Evolutionary conservation across 192 early-diverging fungal genomes (phyloP).

Genomic region (Coemansia javaensis): DNA sequence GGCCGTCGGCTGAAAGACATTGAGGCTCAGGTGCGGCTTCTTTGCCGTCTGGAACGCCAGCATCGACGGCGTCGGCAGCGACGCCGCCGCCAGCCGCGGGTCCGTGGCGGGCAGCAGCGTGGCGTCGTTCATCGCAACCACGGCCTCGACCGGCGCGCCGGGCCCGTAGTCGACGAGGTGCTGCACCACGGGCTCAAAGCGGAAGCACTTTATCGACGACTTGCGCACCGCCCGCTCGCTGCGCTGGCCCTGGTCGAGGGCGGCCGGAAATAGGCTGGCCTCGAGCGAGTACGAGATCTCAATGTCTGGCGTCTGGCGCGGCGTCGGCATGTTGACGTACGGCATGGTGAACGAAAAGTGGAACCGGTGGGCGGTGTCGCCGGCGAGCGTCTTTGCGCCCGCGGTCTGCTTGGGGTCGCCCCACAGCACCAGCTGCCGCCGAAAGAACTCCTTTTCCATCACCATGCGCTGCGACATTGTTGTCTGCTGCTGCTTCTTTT

Average conservation of each 20-base stretch:
- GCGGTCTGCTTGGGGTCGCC: conserved; percentile 30
- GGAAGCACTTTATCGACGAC: conserved; percentile 29
- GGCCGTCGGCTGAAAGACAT: conserved; percentile 40
- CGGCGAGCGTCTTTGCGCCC: conserved; percentile 19
- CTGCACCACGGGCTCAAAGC: conserved; percentile 47
- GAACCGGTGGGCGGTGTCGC: conserved; percentile 40
- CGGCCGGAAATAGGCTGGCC: conserved; percentile 35
- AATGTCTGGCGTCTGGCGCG: conserved; percentile 45
- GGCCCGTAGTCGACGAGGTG: conserved; percentile 15
- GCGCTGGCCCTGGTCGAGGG: conserved; percentile 23
- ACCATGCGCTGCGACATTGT: conserved; percentile 43
- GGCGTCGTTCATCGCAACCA: conserved; percentile 36
- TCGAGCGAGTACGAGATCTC: conserved; percentile 48
- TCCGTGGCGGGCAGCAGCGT: background rate
- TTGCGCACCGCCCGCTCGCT: conserved; percentile 40
- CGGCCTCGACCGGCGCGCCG: conserved; percentile 26
- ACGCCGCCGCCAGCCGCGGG: background rate
- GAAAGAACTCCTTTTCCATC: conserved; percentile 54
- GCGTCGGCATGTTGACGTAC: conserved; percentile 50
- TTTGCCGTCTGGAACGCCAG: conserved; percentile 19
- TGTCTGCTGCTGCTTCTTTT: conserved; percentile 34
- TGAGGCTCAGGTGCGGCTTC: conserved; percentile 35
- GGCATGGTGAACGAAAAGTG: conserved; percentile 54
- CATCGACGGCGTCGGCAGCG: conserved; percentile 14
- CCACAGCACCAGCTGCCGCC: conserved; percentile 45